Conservation (phyloP, 352 stramenopile species). For the Pythium phragmiticola region DNA sequence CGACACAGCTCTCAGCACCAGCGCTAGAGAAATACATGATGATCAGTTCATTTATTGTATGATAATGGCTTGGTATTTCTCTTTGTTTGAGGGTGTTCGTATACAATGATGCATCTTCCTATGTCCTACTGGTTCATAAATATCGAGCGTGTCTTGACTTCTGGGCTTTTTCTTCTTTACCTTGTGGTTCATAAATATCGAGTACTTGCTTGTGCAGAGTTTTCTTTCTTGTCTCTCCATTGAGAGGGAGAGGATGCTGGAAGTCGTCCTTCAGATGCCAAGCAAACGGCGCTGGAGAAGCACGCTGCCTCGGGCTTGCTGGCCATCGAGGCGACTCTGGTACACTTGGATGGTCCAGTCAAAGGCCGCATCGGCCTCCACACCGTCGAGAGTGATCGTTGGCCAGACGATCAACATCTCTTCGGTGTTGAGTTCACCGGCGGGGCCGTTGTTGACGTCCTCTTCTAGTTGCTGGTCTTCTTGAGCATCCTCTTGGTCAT, state of each 20-base stretch:
- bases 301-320: background rate
- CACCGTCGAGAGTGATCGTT: background rate
- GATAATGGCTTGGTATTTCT: no score
- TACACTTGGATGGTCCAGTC: slow-evolving; percentile 1
- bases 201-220: no score
- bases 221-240: no score
- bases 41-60: no score
- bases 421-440: background rate
- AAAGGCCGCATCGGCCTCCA: background rate
- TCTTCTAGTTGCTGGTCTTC: background rate
- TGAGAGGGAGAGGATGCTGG: no score
- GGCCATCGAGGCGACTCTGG: background rate
- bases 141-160: no score
- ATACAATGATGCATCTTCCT: no score
- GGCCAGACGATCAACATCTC: background rate
- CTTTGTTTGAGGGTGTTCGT: no score
- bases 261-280: background rate
- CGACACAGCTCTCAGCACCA: background rate
- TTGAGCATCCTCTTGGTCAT: background rate
- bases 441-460: background rate
- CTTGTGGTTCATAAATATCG: no score
- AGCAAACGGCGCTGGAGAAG: slow-evolving; percentile 1
- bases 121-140: no score
- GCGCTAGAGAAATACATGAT: no score
- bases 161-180: no score